phyloP scores from a whole-genome alignment of 2,329 filamentous ascomycete genomes.

The Xylariaceae sp. region DNA sequence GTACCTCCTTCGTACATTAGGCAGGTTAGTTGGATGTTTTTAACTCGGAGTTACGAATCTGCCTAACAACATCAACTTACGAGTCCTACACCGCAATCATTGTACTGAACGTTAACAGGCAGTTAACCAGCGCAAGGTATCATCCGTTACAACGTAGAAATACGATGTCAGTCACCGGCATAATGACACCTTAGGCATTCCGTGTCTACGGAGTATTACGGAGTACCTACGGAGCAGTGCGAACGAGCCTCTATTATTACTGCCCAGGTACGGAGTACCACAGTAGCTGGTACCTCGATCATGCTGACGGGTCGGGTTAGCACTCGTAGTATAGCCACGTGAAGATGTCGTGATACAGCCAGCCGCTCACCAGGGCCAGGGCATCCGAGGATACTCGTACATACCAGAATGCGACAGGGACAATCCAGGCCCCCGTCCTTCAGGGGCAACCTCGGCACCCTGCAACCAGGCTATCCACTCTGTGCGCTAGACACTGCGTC shows the following conservation, averaged over 20 bases:
- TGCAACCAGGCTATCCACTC: constrained; percentile 15
- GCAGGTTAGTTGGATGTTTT: too few relatives aligned
- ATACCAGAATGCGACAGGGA: constrained; percentile 12
- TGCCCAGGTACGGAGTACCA: background rate
- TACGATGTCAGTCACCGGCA: too few relatives aligned
- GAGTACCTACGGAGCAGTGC: background rate
- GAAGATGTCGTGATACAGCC: constrained; percentile 20
- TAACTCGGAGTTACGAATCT: too few relatives aligned
- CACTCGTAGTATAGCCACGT: constrained; percentile 15
- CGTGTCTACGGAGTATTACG: background rate
- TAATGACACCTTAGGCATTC: too few relatives aligned
- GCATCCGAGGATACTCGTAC: constrained; percentile 1
- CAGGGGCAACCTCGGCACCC: constrained; percentile 19
- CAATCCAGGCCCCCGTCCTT: constrained; percentile 7
- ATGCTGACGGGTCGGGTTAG: constrained; percentile 5
- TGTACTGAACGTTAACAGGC: too few relatives aligned
- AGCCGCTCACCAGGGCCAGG: background rate
- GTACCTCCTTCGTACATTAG: too few relatives aligned
- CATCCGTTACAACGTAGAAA: too few relatives aligned
- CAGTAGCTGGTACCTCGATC: background rate
- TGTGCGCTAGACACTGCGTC: background rate
- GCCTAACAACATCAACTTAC: too few relatives aligned
- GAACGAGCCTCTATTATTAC: background rate
- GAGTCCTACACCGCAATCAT: too few relatives aligned
- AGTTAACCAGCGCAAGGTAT: too few relatives aligned